phyloP scores from a whole-genome alignment of 345 rosid species.

The Stellera chamaejasme region DNA sequence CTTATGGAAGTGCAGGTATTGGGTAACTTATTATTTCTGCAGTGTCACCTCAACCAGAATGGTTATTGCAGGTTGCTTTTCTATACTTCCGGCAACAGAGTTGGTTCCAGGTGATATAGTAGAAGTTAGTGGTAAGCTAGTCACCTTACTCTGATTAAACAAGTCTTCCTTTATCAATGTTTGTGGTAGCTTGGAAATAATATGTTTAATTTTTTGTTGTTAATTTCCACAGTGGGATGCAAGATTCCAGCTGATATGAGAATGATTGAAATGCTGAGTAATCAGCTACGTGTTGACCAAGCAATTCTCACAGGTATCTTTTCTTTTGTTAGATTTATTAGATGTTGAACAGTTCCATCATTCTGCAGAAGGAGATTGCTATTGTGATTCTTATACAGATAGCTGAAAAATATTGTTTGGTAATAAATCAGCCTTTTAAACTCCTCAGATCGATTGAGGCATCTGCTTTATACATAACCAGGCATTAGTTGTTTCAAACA shows the following conservation, averaged over 20 bases:
- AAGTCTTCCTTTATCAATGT: not conserved
- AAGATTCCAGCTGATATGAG: conserved; percentile 99
- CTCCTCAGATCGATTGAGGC: too few relatives aligned
- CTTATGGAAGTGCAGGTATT: too few relatives aligned
- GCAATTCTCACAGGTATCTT: conserved; percentile 91
- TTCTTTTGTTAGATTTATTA: not conserved
- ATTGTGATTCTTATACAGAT: too few relatives aligned
- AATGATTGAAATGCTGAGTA: conserved; percentile 88
- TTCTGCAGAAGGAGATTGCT: too few relatives aligned
- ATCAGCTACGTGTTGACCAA: conserved; percentile 91
- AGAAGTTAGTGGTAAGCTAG: conserved; percentile 73
- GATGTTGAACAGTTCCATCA: too few relatives aligned
- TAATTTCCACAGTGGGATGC: conserved; percentile 65
- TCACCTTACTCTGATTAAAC: conserved; percentile 6
- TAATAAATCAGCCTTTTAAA: too few relatives aligned
- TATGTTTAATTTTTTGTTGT: conserved; percentile 14
- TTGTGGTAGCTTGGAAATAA: conserved; percentile 4
- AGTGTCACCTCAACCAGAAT: not conserved
- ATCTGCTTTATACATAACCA: too few relatives aligned
- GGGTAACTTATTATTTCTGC: not conserved
- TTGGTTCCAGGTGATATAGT: conserved; percentile 97
- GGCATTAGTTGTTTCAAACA: too few relatives aligned
- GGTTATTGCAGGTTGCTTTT: conserved; percentile 74
- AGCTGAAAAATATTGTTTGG: too few relatives aligned
- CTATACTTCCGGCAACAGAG: conserved; percentile 91